Base-by-base conservation (phyloP, 257 asterid species). In the Nicotiana tomentosiformis region DNA sequence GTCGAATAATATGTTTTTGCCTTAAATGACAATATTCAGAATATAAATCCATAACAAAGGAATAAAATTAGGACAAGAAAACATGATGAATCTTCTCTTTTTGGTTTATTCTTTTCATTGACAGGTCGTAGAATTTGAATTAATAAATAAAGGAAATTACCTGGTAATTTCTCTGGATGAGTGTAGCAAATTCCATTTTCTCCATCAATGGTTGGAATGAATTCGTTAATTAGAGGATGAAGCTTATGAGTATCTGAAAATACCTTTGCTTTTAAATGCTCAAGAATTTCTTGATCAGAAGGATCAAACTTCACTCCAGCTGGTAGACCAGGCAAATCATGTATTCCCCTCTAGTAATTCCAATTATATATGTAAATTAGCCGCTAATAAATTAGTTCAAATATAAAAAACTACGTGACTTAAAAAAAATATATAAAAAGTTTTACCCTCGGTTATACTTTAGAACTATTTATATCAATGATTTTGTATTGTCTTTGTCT, bases 131-230 rank as follows among this genome's bases (percentile, higher is more conserved):
- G 8, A 56, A 17, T 17, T 56, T 56, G 23, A 15, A 15, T 56
- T 4, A 15, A 17, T 17, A 56, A 56, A 56, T 4, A 1, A 56
- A 5, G 7, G 62, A 56, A 56, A 56, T 85, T 49, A 88, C 92
- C 90, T 78, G 92, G 92, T 10, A 89, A 64, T 76, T 83, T 89
- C 81, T 86, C 86, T 10, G 92, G 92, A 37, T 89, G 92, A 56
- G 89, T 86, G 32, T 89, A 89, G 60, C 92, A 89, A n/a, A 89
- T 89, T 68, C 92, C 92, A 74, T 89, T 86, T 53, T 89, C 90
- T 12, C 88, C 90, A 4, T 87, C 84, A 78, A 89, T 82, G 8
- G 90, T 89, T 1, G 90, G 89, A 11, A 89, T 89, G 82, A 89
- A 89, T 82, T 86, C 90, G 32, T 87, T 85, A 17, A 87, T 89